phyloP scores from a whole-genome alignment of 495 filamentous ascomycete species.

The Cenococcum geophilum region DNA sequence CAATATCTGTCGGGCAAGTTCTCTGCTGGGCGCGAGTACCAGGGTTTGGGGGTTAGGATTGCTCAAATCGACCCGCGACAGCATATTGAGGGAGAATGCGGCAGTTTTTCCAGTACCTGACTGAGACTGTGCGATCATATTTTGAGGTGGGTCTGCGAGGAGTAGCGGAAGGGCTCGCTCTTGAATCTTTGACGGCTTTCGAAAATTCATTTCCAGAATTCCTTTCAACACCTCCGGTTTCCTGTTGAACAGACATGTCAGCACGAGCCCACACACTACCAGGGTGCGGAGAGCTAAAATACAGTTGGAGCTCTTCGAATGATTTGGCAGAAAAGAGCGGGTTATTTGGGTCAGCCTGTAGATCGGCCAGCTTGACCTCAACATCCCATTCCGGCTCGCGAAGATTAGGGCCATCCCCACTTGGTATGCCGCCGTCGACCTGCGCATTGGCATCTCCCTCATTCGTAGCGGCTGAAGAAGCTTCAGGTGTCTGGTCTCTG shows the following conservation, averaged over 20 bases:
- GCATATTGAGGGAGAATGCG: slow-evolving; percentile 86
- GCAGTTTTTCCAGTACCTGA: slow-evolving; percentile 98
- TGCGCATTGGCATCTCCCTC: slow-evolving; percentile 10
- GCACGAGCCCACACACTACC: background rate
- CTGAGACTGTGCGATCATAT: slow-evolving; percentile 96
- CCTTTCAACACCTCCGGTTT: slow-evolving; percentile 52
- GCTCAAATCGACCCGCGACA: slow-evolving; percentile 71
- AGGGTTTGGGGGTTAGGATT: slow-evolving; percentile 75
- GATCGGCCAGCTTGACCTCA: slow-evolving; percentile 82
- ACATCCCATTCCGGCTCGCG: slow-evolving; percentile 72
- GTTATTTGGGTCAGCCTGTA: slow-evolving; percentile 79
- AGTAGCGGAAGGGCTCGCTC: slow-evolving; percentile 86
- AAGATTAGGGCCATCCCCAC: slow-evolving; percentile 44
- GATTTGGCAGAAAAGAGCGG: slow-evolving; percentile 77
- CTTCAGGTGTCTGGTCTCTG: slow-evolving; percentile 3
- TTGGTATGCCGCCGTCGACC: slow-evolving; percentile 31
- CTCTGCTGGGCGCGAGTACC: slow-evolving; percentile 85
- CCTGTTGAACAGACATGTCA: slow-evolving; percentile 29
- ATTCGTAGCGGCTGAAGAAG: background rate
- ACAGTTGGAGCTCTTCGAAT: slow-evolving; percentile 86
- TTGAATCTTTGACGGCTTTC: slow-evolving; percentile 95
- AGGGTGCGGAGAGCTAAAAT: slow-evolving; percentile 35
- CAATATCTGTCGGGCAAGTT: slow-evolving; percentile 90
- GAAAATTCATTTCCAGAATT: slow-evolving; percentile 77
- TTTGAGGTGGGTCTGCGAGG: slow-evolving; percentile 70